A percentile compares a stretch with the other conserved stretches of the same genome.
These are phyloP conservation scores for Blastosporella zonata DNA, from an alignment of 1,284 basidiomycete genomes.

Conservation along the genomic window DNA sequence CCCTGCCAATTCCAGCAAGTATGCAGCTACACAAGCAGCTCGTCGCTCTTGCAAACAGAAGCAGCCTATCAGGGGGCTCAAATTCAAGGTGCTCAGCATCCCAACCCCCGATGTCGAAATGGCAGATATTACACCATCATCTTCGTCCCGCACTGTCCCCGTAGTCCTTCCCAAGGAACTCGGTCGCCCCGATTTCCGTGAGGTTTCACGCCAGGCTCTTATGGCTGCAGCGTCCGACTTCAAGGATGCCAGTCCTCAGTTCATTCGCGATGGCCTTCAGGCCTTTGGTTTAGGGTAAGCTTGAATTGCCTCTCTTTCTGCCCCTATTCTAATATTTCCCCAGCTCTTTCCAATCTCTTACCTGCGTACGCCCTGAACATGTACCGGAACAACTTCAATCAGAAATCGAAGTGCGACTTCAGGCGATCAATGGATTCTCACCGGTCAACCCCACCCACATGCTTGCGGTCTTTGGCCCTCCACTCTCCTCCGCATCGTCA, in stretches of 20 bases:
- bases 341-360: conserved; percentile 33
- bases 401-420: conserved; percentile 33
- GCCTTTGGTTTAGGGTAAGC: conserved; percentile 32
- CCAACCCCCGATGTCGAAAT: conserved; percentile 30
- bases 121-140: conserved; percentile 23
- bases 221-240: conserved; percentile 28
- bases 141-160: conserved; percentile 19
- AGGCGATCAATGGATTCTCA: conserved; percentile 20
- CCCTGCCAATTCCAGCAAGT: conserved; percentile 26
- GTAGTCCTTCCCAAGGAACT: conserved; percentile 33
- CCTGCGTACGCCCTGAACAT: conserved; percentile 27
- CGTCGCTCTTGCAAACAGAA: conserved; percentile 23
- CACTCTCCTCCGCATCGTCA: conserved; percentile 18
- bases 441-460: conserved; percentile 41
- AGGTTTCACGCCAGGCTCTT: conserved; percentile 30
- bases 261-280: conserved; percentile 30
- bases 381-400: conserved; percentile 31
- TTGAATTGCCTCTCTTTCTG: conserved; percentile 14
- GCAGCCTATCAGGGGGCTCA: conserved; percentile 19
- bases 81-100: conserved; percentile 20
- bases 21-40: conserved; percentile 26
- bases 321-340: no score
- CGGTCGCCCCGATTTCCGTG: conserved; percentile 29
- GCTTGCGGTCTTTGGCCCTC: conserved; percentile 39
- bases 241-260: conserved; percentile 24